A percentile compares a stretch with the other conserved stretches of the same genome.
Evolutionary conservation across 108 stramenopile species (phyloP).

Genomic region (Schizochytrium sp.): DNA sequence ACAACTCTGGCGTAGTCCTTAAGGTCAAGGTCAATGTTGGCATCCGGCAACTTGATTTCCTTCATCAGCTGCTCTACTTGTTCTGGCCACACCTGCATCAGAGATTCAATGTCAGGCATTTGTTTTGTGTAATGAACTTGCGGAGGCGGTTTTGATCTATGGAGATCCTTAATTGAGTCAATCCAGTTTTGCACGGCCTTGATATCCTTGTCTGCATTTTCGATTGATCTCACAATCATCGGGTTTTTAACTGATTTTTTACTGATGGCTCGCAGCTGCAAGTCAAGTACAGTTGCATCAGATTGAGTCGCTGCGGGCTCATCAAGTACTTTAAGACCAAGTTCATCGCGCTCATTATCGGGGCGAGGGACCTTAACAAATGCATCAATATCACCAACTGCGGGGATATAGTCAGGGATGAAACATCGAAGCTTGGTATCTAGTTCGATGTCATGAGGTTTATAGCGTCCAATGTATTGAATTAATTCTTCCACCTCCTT

Average conservation of each 20-base stretch:
- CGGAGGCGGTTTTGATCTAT: conserved; percentile 77
- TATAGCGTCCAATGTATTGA: conserved; percentile 76
- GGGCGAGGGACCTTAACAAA: conserved; percentile 84
- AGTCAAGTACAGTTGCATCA: conserved; percentile 83
- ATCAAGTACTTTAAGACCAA: conserved; percentile 81
- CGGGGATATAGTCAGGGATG: conserved; percentile 85
- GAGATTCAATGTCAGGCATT: conserved; percentile 82
- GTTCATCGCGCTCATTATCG: conserved; percentile 76
- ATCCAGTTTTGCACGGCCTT: conserved; percentile 83
- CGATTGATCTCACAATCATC: conserved; percentile 74
- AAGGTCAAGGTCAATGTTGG: conserved; percentile 80
- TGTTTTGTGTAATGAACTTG: conserved; percentile 77
- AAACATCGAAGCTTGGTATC: conserved; percentile 83
- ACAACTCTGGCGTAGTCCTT: conserved; percentile 82
- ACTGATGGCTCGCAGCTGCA: conserved; percentile 81
- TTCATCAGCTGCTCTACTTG: conserved; percentile 78
- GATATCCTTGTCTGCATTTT: conserved; percentile 79
- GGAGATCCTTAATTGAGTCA: conserved; percentile 80
- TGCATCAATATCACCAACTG: conserved; percentile 87
- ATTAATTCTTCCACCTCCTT: conserved; percentile 75
- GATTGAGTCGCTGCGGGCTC: conserved; percentile 82
- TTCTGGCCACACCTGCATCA: conserved; percentile 84
- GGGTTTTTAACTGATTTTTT: conserved; percentile 73
- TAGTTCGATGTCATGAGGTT: conserved; percentile 82
- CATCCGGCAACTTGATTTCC: conserved; percentile 68